phyloP scores from a whole-genome alignment of 2,329 filamentous ascomycete genomes.

The Fusarium solani-melongenae region DNA sequence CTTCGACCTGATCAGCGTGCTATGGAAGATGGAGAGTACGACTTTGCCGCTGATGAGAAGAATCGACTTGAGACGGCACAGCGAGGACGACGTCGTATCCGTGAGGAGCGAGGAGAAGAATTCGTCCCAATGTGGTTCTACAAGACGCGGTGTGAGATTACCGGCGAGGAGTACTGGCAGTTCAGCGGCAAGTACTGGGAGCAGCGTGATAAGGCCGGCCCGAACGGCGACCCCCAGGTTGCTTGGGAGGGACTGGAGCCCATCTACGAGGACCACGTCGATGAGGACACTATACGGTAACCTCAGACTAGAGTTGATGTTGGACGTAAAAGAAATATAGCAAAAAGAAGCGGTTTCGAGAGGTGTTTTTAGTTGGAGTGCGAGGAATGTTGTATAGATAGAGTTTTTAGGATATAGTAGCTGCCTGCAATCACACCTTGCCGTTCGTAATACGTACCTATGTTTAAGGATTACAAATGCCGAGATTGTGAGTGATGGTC shows the following conservation, averaged over 20 bases:
- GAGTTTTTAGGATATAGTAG: conserved; percentile 16
- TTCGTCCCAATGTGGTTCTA: conserved; percentile 89
- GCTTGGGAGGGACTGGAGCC: conserved; percentile 81
- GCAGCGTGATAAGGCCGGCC: conserved; percentile 72
- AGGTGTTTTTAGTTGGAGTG: background rate
- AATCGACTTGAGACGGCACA: conserved; percentile 94
- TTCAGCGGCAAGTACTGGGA: conserved; percentile 93
- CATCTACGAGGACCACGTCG: conserved; percentile 66
- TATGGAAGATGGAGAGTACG: conserved; percentile 99
- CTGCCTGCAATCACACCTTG: conserved; percentile 1
- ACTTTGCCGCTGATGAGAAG: conserved; percentile 92
- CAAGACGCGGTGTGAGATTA: conserved; percentile 77
- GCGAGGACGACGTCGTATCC: conserved; percentile 75
- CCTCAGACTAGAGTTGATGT: background rate
- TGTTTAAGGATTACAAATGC: background rate
- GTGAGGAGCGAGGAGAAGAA: conserved; percentile 83
- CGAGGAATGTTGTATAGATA: conserved; percentile 1
- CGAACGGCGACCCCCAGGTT: conserved; percentile 61
- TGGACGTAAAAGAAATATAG: background rate
- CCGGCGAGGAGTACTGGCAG: conserved; percentile 90
- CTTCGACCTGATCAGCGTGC: conserved; percentile 93
- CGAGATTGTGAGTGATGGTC: conserved; percentile 1
- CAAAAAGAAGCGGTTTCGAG: background rate
- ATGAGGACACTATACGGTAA: conserved; percentile 25
- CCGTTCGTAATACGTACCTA: background rate